Evolutionary conservation across 192 early-diverging fungal genomes (phyloP), one percentile per base, ranked within the genome.

Genomic region (Umbelopsis sp.): DNA sequence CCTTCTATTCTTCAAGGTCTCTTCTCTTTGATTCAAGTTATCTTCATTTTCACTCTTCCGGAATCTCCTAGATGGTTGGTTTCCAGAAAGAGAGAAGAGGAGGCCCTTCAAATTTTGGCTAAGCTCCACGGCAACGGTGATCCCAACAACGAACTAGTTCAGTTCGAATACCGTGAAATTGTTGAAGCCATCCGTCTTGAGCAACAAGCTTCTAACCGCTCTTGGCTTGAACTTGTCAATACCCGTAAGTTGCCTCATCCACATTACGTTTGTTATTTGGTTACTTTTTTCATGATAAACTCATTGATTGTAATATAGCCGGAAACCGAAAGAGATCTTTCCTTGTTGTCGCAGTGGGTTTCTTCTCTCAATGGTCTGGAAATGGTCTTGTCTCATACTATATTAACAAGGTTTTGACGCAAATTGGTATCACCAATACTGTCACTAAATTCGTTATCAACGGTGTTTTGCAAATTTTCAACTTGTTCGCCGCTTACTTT

Each of bases 101-200:
- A 67, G 24, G 66, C 66, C 16, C 22, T 44, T 20, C 20, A 25
- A 10, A 47, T 67, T 44, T 25, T 67, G 38, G 66, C 45, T 21
- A 67, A 67, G 3, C 7, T 45, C 20, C 66, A 67, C 22, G 66
- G 43, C 25, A 47, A 47, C 32, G 66, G 66, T 24, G 43, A 67
- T 67, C 12, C 12, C 14, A 45, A 67, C 26, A n/a, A 29, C 2
- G 56, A 62, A 31, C 20, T 62, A 5, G 88, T 95, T 10, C n/a
- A 74, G 5, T 80, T 79, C 2, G 93, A 94, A 74, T 87, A 88
- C 52, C 80, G 86, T 9, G 87, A 92, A 29, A 92, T 95, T 65
- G 83, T 86, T 62, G 72, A 73, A 56, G 73, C 79, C 56, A 45
- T 80, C 65, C 71, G 74, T 38, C 77, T 74, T 65, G 81, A 83